Percentiles rank a stretch among this genome's conserved stretches.
phyloP scores from a whole-genome alignment of 495 filamentous ascomycete species.

The Penicillium parvum region DNA sequence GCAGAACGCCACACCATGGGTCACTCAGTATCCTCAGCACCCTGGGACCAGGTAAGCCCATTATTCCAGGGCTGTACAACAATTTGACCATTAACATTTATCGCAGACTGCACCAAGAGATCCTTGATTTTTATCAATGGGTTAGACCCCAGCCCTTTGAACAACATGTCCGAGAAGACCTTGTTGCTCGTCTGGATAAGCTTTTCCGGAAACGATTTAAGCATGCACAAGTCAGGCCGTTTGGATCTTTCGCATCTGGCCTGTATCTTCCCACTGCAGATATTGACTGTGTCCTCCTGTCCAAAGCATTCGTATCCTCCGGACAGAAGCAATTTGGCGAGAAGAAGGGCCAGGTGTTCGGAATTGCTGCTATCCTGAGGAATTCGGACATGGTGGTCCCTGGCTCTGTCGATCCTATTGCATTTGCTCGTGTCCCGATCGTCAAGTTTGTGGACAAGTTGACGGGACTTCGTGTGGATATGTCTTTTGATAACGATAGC shows the following conservation, averaged over 20 bases:
- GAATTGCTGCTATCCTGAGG: conserved; percentile 50
- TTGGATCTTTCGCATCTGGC: conserved; percentile 88
- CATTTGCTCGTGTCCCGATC: conserved; percentile 81
- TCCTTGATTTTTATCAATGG: conserved; percentile 83
- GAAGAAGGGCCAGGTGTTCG: conserved; percentile 41
- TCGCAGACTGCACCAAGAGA: conserved; percentile 69
- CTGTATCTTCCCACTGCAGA: conserved; percentile 89
- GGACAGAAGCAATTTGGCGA: conserved; percentile 43
- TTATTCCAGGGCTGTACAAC: too few relatives aligned
- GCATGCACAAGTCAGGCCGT: conserved; percentile 60
- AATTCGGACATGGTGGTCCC: conserved; percentile 42
- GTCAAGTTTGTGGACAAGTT: conserved; percentile 76
- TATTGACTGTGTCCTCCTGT: conserved; percentile 88
- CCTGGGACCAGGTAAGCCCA: conserved; percentile 31
- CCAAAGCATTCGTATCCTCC: conserved; percentile 49
- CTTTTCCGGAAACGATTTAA: conserved; percentile 49
- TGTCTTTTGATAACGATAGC: conserved; percentile 89
- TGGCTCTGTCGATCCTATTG: conserved; percentile 58
- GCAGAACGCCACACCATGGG: conserved; percentile 60
- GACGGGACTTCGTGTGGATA: conserved; percentile 75
- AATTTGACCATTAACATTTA: neutral
- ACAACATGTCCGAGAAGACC: conserved; percentile 61
- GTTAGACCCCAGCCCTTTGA: conserved; percentile 75
- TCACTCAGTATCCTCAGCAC: conserved; percentile 31
- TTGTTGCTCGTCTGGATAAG: conserved; percentile 60